Conservation (phyloP, 768 basidiomycete species). For the Phanerodontia chrysosporium region DNA sequence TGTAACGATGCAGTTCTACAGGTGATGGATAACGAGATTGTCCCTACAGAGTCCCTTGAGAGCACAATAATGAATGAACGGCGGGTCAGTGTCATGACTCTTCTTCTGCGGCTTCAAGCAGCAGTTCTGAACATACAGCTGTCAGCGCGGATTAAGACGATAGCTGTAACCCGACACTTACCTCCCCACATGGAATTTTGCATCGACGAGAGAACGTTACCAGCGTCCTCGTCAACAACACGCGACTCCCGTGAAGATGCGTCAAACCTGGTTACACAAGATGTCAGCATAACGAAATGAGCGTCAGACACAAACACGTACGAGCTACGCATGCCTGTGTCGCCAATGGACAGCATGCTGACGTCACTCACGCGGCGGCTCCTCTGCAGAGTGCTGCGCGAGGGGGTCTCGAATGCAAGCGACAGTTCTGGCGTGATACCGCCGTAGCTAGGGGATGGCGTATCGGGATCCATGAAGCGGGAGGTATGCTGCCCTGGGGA, state of each 20-base stretch:
- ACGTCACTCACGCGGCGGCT: slow-evolving; percentile 56
- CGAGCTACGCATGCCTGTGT: slow-evolving; percentile 45
- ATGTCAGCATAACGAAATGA: neutral
- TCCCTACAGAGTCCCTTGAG: slow-evolving; percentile 10
- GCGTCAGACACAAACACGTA: slow-evolving; percentile 28
- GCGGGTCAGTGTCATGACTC: slow-evolving; percentile 22
- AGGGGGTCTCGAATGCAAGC: slow-evolving; percentile 38
- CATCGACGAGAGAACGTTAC: slow-evolving; percentile 50
- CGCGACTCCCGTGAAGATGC: slow-evolving; percentile 18
- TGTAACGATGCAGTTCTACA: slow-evolving; percentile 9
- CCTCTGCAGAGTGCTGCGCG: slow-evolving; percentile 46
- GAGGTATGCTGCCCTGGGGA: slow-evolving; percentile 27
- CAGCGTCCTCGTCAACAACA: slow-evolving; percentile 30
- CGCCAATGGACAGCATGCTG: slow-evolving; percentile 52
- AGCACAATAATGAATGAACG: slow-evolving; percentile 4
- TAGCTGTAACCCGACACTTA: slow-evolving; percentile 28
- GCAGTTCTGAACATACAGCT: slow-evolving; percentile 30
- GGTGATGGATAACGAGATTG: neutral
- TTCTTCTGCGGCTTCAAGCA: slow-evolving; percentile 44
- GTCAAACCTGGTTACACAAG: slow-evolving; percentile 22
- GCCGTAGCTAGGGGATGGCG: slow-evolving; percentile 32
- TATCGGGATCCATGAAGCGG: slow-evolving; percentile 20
- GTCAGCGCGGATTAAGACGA: neutral
- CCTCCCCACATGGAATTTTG: slow-evolving; percentile 72
- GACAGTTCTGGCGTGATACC: slow-evolving; percentile 41